Evolutionary conservation across 495 filamentous ascomycete species (phyloP).

Genomic region (Penicillium macrosclerotiorum): DNA sequence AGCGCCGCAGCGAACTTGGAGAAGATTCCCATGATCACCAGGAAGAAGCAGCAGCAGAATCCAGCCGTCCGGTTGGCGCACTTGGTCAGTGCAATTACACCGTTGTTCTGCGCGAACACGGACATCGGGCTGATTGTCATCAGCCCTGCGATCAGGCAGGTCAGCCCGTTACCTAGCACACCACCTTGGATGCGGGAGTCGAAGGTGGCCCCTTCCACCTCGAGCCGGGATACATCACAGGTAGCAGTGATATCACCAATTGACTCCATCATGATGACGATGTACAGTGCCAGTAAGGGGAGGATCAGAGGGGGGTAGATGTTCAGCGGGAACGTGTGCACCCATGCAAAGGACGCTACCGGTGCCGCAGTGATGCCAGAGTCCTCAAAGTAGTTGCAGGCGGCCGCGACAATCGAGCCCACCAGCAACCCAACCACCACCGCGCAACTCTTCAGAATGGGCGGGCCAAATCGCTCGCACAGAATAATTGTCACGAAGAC

Average conservation of each 20-base stretch:
- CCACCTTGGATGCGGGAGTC: conserved; percentile 91
- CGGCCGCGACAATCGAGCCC: conserved; percentile 84
- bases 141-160: conserved; percentile 75
- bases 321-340: conserved; percentile 76
- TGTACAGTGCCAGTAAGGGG: conserved; percentile 80
- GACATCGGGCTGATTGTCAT: conserved; percentile 84
- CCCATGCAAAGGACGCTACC: conserved; percentile 84
- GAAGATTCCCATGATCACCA: conserved; percentile 86
- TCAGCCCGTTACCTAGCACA: conserved; percentile 72
- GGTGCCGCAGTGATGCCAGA: conserved; percentile 68
- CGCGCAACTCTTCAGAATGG: conserved; percentile 70
- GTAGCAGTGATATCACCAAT: conserved; percentile 67
- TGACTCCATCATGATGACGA: conserved; percentile 85
- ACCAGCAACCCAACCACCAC: conserved; percentile 80
- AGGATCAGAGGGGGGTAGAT: conserved; percentile 84
- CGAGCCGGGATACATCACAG: conserved; percentile 77
- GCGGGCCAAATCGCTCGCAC: conserved; percentile 80
- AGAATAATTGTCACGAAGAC: conserved; percentile 89
- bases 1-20: conserved; percentile 90
- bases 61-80: conserved; percentile 89
- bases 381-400: conserved; percentile 77
- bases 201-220: conserved; percentile 76
- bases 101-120: conserved; percentile 85
- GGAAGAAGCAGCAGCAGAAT: conserved; percentile 73
- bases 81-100: conserved; percentile 84